Evolutionary conservation across 352 stramenopile species (phyloP).

Genomic region (Globisporangium emineosum): DNA sequence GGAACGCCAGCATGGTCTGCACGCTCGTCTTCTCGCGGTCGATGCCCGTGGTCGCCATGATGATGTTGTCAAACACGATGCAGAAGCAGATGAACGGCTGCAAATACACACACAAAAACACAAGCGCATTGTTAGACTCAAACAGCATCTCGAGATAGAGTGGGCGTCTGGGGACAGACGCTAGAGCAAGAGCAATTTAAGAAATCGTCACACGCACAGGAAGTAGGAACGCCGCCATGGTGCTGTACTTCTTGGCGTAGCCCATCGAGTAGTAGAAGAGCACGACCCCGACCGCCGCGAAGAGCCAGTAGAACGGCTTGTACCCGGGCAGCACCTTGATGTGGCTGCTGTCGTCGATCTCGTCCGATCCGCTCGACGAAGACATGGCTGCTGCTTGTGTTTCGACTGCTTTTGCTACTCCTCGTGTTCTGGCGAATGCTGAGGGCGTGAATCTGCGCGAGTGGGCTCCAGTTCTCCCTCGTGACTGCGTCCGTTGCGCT

Average conservation of each 20-base stretch:
- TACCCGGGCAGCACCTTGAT: conserved; percentile 49
- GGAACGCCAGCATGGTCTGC: conserved; percentile 77
- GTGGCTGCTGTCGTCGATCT: conserved; percentile 23
- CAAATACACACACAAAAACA: neutral
- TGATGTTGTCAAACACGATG: conserved; percentile 74
- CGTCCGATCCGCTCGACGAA: neutral
- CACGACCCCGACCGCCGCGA: conserved; percentile 49
- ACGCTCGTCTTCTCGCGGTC: conserved; percentile 49
- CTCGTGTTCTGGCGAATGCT: neutral
- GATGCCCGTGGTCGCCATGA: conserved; percentile 77
- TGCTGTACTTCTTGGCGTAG: conserved; percentile 77
- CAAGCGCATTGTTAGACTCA: neutral
- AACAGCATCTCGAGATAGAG: too few relatives aligned
- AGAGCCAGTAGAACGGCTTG: conserved; percentile 70
- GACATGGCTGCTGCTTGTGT: conserved; percentile 1
- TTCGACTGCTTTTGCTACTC: neutral
- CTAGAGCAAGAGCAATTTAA: neutral
- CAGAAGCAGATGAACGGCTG: conserved; percentile 82
- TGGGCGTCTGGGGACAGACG: too few relatives aligned
- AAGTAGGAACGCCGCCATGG: conserved; percentile 69
- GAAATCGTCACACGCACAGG: conserved; percentile 38
- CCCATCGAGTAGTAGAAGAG: conserved; percentile 73
- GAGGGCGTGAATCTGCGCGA: neutral
- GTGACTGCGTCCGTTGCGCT: neutral
- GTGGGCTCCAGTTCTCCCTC: conserved; percentile 7